Conservation (phyloP, 2,329 filamentous ascomycete species). For the Colletotrichum falcatum region DNA sequence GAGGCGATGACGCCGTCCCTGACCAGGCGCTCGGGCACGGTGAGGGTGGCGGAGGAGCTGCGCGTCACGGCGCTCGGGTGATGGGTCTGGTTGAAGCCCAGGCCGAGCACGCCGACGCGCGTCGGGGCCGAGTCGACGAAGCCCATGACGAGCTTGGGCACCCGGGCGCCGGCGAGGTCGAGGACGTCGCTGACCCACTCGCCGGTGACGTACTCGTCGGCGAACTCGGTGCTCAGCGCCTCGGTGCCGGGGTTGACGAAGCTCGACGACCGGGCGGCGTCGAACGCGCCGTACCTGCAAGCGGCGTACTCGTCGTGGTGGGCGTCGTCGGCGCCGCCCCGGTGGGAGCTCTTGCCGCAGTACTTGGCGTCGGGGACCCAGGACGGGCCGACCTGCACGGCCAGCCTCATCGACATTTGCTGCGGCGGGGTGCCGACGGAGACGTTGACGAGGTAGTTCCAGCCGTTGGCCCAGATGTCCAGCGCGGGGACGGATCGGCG, state of each 20-base stretch:
- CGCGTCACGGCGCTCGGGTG: background rate
- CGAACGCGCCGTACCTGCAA: slow-evolving; percentile 43
- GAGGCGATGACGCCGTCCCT: slow-evolving; percentile 70
- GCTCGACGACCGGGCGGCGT: slow-evolving; percentile 60
- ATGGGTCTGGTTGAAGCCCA: slow-evolving; percentile 67
- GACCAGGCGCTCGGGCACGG: slow-evolving; percentile 74
- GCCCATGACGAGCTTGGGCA: slow-evolving; percentile 67
- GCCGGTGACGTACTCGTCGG: slow-evolving; percentile 46
- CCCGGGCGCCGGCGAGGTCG: slow-evolving; percentile 57
- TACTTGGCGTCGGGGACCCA: slow-evolving; percentile 16
- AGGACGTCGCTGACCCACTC: slow-evolving; percentile 60
- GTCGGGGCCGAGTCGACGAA: slow-evolving; percentile 61
- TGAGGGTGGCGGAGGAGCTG: slow-evolving; percentile 54
- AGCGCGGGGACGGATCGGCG: background rate
- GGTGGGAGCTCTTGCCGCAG: background rate
- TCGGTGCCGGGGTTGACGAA: slow-evolving; percentile 56
- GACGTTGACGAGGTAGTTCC: slow-evolving; percentile 31
- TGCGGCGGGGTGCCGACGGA: slow-evolving; percentile 36
- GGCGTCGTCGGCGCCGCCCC: background rate
- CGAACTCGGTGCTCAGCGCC: no score
- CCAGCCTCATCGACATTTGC: slow-evolving; percentile 19
- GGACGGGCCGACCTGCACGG: background rate
- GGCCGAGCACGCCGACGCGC: slow-evolving; percentile 68
- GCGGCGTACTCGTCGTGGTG: background rate
- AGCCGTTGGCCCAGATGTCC: background rate